Base-by-base conservation (phyloP, 129 eudicot species). In the Flaveria robusta region DNA sequence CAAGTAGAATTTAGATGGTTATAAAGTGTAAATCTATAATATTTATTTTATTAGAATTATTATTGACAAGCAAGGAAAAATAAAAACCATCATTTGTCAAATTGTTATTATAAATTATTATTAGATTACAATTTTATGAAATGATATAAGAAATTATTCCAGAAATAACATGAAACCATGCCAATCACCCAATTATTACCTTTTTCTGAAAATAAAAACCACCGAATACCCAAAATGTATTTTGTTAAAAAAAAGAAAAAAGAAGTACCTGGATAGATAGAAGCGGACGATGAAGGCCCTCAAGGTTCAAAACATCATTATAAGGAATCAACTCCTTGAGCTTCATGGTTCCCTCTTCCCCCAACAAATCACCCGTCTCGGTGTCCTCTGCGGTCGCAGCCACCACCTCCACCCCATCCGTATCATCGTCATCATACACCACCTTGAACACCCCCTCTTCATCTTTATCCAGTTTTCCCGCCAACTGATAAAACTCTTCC, bases 371-470 rank as follows among this genome's bases (percentile, higher is more conserved):
- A 18, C 79, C 89, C 9, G 76, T 83, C 13, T 27, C 78, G n/a
- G 82, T 71, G 43, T 71, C 87, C 39, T 85, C 87, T 29, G 86
- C 92, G 14, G 68, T 78, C 3, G 97, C 98, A 14, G 79, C 83
- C 74, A 81, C 81, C 81, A 88, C 87, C 86, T 94, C 98, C 73
- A 87, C 97, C 3, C 93, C 97, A 0, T 87, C 96, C 92, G 83
- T 83, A 24, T 85, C 96, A 72, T 94, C 96, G 69, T 93, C 97
- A 73, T 91, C 98, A 14, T 87, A 94, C 86, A 75, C 96, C 71
- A 94, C 97, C 93, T 86, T 88, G 45, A 94, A 91, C 79, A 94
- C 97, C 52, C 96, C 98, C 24, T 94, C 98, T 24, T 91, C 96
- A 66, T 94, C 97, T 77, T 86, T 91, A 3, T 87, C 97, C 42